These are phyloP conservation scores for Tricholoma sp. DNA, from an alignment of 768 basidiomycete species.

Conservation along the genomic window DNA sequence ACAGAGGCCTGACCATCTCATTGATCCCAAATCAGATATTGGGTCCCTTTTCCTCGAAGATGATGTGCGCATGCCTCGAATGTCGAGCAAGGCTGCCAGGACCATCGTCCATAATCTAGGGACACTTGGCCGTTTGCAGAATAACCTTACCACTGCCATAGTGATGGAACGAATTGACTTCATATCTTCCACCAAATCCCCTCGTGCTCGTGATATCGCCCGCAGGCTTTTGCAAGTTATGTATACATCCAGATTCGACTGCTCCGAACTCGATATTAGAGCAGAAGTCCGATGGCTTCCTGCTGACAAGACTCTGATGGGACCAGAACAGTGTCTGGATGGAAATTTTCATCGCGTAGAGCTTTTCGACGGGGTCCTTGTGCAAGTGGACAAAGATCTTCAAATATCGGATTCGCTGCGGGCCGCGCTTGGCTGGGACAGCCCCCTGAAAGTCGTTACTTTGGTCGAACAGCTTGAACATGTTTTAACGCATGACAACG, in stretches of 20 bases:
- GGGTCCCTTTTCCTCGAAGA: constrained; percentile 20
- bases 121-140: constrained; percentile 23
- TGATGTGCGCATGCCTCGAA: constrained; percentile 10
- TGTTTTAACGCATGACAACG: background rate
- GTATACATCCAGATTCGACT: constrained; percentile 8
- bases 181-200: constrained; percentile 20
- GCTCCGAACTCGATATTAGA: constrained; percentile 3
- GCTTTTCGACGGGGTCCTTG: constrained; percentile 37
- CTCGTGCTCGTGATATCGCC: constrained; percentile 11
- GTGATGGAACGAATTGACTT: constrained; percentile 30
- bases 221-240: constrained; percentile 20
- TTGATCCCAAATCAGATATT: constrained; percentile 29
- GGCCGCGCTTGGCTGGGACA: constrained; percentile 34
- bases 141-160: constrained; percentile 23
- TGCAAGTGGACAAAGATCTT: constrained; percentile 22
- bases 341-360: constrained; percentile 12
- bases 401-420: constrained; percentile 24
- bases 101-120: constrained; percentile 16
- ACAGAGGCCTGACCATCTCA: constrained; percentile 19
- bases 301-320: constrained; percentile 27
- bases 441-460: constrained; percentile 24
- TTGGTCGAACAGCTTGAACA: constrained; percentile 29
- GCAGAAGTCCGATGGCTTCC: constrained; percentile 32
- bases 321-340: constrained; percentile 27
- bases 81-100: background rate